These are phyloP conservation scores for Cytospora paraplurivora DNA, from an alignment of 2,329 filamentous ascomycete genomes.

Conservation along the genomic window DNA sequence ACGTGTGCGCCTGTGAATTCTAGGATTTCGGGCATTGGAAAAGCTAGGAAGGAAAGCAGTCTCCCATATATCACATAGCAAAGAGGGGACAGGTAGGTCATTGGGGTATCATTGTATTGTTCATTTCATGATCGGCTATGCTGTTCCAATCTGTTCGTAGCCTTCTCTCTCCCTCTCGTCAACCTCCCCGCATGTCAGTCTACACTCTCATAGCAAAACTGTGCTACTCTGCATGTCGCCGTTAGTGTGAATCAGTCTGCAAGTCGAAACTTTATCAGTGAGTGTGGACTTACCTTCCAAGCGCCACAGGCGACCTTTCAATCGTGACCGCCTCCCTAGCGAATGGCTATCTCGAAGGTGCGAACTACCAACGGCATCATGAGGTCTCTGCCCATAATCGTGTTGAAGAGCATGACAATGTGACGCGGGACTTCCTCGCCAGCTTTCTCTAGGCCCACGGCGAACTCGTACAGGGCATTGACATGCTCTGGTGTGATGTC, in stretches of 20 bases:
- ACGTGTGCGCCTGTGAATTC: not conserved
- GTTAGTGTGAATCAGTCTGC: not conserved
- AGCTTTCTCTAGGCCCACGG: not conserved
- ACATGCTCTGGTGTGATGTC: not conserved
- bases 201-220: not conserved
- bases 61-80: not conserved
- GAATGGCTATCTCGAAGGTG: slow-evolving; percentile 1
- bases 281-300: not conserved
- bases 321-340: not conserved
- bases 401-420: not conserved
- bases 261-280: not conserved
- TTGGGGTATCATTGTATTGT: not conserved
- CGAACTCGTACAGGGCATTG: not conserved
- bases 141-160: not conserved
- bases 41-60: not conserved
- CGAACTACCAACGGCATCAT: not conserved
- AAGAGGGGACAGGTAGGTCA: not conserved
- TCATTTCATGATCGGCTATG: not conserved
- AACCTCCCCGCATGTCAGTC: not conserved
- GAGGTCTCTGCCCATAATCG: not conserved
- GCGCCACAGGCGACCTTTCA: not conserved
- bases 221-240: not conserved
- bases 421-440: not conserved
- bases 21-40: not conserved
- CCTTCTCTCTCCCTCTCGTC: not conserved